Base-by-base conservation (phyloP, 352 stramenopile species). In the Achlya hypogyna region DNA sequence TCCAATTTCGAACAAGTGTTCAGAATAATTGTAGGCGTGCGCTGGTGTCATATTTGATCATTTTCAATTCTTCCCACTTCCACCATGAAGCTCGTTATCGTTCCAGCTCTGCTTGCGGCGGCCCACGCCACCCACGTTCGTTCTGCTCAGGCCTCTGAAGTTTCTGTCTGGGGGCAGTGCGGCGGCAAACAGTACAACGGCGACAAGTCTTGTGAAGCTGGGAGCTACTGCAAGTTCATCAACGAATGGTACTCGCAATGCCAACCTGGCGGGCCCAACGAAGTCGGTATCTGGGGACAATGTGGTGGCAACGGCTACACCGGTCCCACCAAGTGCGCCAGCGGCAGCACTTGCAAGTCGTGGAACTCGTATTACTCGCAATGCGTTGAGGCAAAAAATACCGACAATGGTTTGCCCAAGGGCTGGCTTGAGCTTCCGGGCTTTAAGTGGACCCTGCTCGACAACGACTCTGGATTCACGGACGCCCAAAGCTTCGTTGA, bases 241-340 rank as follows among this genome's bases (percentile, higher is more conserved):
- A 65, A 53, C 45, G 56, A 65, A 9, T 65, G 42, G 38, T 65
- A 65, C 47, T 53, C 59, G 16, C 59, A 65, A 20, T 65, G 59
- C 40, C 18, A 56, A 12, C 59, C 59, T 4, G 38, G 38, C 38
- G 38, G 38, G 12, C 16, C 14, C 22, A 22, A 22, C 25, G 40
- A 34, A 23, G 20, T 67, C 28, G 38, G 28, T 8, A 25, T 31
- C 9, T 59, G 31, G 47, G 28, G 20, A 5, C 60, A 67, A 58
- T 67, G 60, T 27, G 60, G 42, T 31, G 60, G 60, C 4, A 58
- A 67, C 12, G 20, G 28, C 12, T 67, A 58, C 60, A 67, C 29
- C 4, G 60, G 60, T 20, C 28, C 29, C n/a, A 67, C 60, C 2
- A 29, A 4, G 20, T 67, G 60, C 23, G 40, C 31, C 20, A 0